These are phyloP conservation scores for Cryphonectria parasitica DNA, from an alignment of 2,329 filamentous ascomycete genomes.

Conservation along the genomic window DNA sequence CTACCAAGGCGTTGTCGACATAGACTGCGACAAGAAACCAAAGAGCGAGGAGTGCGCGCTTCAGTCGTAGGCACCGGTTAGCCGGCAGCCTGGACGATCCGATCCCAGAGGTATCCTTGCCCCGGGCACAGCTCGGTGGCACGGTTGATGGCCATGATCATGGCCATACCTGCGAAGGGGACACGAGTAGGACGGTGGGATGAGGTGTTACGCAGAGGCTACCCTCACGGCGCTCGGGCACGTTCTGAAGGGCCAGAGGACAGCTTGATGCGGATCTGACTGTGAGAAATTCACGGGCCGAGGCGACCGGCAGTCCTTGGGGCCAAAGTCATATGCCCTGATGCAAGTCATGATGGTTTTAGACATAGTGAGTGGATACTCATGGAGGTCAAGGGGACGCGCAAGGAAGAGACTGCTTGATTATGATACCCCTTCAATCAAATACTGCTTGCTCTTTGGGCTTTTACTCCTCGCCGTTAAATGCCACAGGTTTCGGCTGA, in stretches of 20 bases:
- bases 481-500: neutral
- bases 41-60: neutral
- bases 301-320: neutral
- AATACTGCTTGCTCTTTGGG: neutral
- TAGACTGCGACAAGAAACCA: neutral
- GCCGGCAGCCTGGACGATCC: neutral
- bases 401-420: neutral
- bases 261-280: neutral
- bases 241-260: neutral
- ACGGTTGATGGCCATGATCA: neutral
- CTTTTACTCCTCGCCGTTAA: neutral
- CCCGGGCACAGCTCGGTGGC: neutral
- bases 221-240: slow-evolving; percentile 10
- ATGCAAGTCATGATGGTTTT: neutral
- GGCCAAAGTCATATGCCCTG: neutral
- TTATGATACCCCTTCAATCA: neutral
- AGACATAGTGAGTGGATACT: neutral
- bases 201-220: neutral
- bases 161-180: neutral
- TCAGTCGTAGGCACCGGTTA: neutral
- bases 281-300: neutral
- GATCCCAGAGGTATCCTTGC: neutral
- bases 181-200: neutral
- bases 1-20: neutral
- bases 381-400: neutral